Conservation (phyloP, 2,329 filamentous ascomycete species). For the Exophiala viscosa region DNA sequence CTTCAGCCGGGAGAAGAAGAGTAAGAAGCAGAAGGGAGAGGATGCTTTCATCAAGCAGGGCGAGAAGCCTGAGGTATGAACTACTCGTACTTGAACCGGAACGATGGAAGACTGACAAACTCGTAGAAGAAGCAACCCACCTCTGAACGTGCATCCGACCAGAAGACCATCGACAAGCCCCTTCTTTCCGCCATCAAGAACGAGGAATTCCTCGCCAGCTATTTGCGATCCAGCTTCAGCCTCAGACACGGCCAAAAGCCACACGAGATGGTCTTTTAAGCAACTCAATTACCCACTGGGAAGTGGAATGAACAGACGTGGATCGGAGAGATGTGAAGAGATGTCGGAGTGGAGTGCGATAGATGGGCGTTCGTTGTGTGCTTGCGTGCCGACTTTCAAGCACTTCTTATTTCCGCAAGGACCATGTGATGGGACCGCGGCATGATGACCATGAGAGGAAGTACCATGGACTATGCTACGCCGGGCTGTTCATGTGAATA, state of each 20-base stretch:
- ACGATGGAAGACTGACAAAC: constrained; percentile 35
- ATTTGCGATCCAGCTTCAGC: constrained; percentile 95
- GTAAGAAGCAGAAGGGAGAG: constrained; percentile 90
- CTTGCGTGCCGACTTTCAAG: constrained; percentile 11
- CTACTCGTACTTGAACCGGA: neutral
- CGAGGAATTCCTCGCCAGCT: constrained; percentile 87
- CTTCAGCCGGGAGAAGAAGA: constrained; percentile 90
- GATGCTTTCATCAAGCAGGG: constrained; percentile 99
- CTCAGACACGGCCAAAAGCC: constrained; percentile 99
- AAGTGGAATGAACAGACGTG: constrained; percentile 1
- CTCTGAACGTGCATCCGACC: constrained; percentile 89
- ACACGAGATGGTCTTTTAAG: constrained; percentile 99
- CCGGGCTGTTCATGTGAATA: constrained; percentile 3
- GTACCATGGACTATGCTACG: constrained; percentile 11
- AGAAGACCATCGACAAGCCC: constrained; percentile 98
- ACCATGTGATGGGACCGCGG: constrained; percentile 2
- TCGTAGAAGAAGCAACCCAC: constrained; percentile 92
- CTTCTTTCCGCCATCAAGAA: constrained; percentile 97
- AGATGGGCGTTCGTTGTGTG: constrained; percentile 11
- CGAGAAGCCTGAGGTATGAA: constrained; percentile 89
- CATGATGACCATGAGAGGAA: constrained; percentile 11
- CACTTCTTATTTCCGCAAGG: constrained; percentile 1
- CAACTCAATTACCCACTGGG: constrained; percentile 12
- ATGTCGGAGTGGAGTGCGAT: neutral
- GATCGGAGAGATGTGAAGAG: constrained; percentile 4